Conservation (phyloP, 768 basidiomycete species). For the Trametes punicea region DNA sequence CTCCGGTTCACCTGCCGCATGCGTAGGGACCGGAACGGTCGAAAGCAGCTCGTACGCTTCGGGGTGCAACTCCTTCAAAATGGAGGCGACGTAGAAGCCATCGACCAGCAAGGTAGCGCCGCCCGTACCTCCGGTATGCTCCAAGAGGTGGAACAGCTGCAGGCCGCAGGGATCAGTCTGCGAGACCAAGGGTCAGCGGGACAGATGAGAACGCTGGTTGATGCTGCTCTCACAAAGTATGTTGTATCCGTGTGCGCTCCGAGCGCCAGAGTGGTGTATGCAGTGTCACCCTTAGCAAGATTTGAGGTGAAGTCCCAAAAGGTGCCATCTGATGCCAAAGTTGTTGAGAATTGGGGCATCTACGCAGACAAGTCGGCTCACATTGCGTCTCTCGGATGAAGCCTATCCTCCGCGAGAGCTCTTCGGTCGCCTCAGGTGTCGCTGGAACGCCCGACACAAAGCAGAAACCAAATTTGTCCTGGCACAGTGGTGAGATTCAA, state of each 20-base stretch:
- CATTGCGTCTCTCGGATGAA: conserved; percentile 89
- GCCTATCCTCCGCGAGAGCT: conserved; percentile 69
- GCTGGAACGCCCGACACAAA: conserved; percentile 79
- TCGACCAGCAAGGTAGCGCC: conserved; percentile 93
- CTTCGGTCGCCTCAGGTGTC: conserved; percentile 82
- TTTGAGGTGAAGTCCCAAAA: conserved; percentile 98
- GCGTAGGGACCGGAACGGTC: conserved; percentile 65
- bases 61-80: conserved; percentile 71
- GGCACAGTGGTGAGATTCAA: not conserved
- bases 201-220: no score
- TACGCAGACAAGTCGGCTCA: conserved; percentile 22
- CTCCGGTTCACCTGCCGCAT: conserved; percentile 79
- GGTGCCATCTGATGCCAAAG: conserved; percentile 71
- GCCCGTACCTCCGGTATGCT: conserved; percentile 75
- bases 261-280: conserved; percentile 87
- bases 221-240: conserved; percentile 54
- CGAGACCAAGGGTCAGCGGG: not conserved
- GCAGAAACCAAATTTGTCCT: conserved; percentile 89
- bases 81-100: conserved; percentile 87
- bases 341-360: not conserved
- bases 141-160: conserved; percentile 92
- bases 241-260: conserved; percentile 81
- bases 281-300: conserved; percentile 87
- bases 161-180: conserved; percentile 94
- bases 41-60: conserved; percentile 68